Percentiles rank a stretch among this genome's conserved stretches.
Evolutionary conservation across 148 eudicot species (phyloP).

Genomic region (Vaccinium darrowii): DNA sequence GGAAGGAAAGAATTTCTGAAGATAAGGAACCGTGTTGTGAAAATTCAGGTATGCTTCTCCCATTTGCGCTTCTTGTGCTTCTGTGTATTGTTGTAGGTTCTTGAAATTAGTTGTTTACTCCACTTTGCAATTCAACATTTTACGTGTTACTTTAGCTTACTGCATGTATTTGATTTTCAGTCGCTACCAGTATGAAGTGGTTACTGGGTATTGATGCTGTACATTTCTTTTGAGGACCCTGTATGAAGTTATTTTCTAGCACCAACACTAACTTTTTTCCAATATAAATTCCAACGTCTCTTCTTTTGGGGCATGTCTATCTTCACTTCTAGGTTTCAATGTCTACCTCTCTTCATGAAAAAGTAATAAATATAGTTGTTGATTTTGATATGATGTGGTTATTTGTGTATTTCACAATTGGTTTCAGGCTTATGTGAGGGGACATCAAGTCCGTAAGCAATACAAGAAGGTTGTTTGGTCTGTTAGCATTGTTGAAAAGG

Average conservation of each 20-base stretch:
- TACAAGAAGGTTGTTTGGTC: constrained; percentile 66
- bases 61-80: not conserved
- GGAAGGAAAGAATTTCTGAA: constrained; percentile 55
- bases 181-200: not conserved
- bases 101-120: not conserved
- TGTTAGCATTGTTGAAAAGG: constrained; percentile 70
- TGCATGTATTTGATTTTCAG: not conserved
- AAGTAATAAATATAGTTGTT: too few relatives aligned
- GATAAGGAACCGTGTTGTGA: constrained; percentile 55
- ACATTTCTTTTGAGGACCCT: not conserved
- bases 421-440: constrained; percentile 69
- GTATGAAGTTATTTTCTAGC: not conserved
- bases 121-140: not conserved
- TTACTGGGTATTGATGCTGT: not conserved
- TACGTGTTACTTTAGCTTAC: not conserved
- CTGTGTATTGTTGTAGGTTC: not conserved
- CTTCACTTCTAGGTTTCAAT: not conserved
- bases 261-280: not conserved
- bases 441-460: constrained; percentile 72
- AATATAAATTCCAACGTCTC: not conserved
- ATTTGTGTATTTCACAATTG: not conserved
- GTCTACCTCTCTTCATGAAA: not conserved
- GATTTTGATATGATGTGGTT: not conserved
- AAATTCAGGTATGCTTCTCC: constrained; percentile 51
- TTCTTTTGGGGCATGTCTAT: not conserved